Evolutionary conservation across 305 asterid genomes (phyloP).

Genomic region (Withania somnifera): DNA sequence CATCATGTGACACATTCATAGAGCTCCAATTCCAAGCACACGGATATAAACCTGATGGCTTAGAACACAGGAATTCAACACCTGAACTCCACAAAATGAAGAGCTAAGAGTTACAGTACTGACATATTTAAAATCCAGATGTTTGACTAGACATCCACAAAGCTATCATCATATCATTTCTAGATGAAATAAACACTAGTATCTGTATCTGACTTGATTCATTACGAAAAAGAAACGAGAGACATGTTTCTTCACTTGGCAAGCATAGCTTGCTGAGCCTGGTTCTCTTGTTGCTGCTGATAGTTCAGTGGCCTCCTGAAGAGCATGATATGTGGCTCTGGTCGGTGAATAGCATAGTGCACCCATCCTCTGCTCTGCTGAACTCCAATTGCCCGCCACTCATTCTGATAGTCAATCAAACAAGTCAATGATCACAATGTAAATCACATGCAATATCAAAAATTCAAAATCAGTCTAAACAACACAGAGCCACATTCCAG

Average conservation of each 20-base stretch:
- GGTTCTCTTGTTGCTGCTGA: slow-evolving; percentile 79
- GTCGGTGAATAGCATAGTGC: slow-evolving; percentile 88
- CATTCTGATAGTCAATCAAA: slow-evolving; percentile 31
- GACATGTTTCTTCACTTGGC: slow-evolving; percentile 34
- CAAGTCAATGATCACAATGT: neutral
- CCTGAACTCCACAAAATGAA: neutral
- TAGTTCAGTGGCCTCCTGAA: slow-evolving; percentile 86
- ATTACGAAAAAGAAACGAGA: slow-evolving; percentile 4
- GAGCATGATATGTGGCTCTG: slow-evolving; percentile 97
- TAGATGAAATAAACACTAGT: slow-evolving; percentile 20
- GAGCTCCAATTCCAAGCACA: neutral
- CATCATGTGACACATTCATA: neutral
- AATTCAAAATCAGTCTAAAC: neutral
- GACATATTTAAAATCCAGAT: neutral
- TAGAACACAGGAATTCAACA: neutral
- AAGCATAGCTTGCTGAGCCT: slow-evolving; percentile 36
- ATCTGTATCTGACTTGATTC: neutral
- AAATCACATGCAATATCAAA: neutral
- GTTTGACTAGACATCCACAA: neutral
- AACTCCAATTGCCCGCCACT: slow-evolving; percentile 91
- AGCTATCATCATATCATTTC: slow-evolving; percentile 27
- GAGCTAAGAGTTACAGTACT: neutral
- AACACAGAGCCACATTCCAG: neutral
- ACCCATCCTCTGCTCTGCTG: slow-evolving; percentile 98
- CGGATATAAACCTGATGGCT: neutral